phyloP scores from a whole-genome alignment of 129 eudicot genomes.

The Chrysanthemum makinoi region DNA sequence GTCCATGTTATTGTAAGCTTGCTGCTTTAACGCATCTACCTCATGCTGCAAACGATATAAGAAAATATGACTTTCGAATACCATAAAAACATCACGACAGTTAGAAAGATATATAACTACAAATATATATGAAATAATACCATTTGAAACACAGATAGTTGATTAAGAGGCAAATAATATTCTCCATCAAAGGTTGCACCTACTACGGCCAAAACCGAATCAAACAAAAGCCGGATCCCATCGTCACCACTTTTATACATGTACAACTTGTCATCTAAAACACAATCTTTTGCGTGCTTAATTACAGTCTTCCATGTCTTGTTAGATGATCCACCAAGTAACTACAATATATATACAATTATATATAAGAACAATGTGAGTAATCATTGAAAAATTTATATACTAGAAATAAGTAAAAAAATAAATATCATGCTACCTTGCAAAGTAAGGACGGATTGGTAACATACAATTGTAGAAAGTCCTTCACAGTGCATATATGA shows the following conservation, averaged over 20 bases:
- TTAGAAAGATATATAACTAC: not conserved
- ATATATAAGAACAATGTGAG: not conserved
- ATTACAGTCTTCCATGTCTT: slow-evolving; percentile 56
- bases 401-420: not conserved
- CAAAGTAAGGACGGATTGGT: slow-evolving; percentile 34
- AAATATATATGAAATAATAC: not conserved
- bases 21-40: not conserved
- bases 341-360: not conserved
- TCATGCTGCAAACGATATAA: not conserved
- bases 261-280: slow-evolving; percentile 40
- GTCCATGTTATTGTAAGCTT: not conserved
- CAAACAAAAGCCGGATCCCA: slow-evolving; percentile 33
- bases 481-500: slow-evolving; percentile 41
- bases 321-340: slow-evolving; percentile 33
- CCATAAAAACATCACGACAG: not conserved
- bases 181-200: slow-evolving; percentile 58
- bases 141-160: slow-evolving; percentile 18
- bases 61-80: not conserved
- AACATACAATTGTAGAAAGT: slow-evolving; percentile 40
- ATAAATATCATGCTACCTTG: slow-evolving; percentile 28
- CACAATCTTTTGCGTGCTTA: slow-evolving; percentile 51
- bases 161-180: slow-evolving; percentile 30
- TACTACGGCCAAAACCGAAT: slow-evolving; percentile 42
- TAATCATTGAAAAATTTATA: not conserved
- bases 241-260: slow-evolving; percentile 23